Evolutionary conservation across 371 early-diverging fungal species (phyloP), one percentile per base, ranked within the genome.

Genomic region (Coemansia sp.): DNA sequence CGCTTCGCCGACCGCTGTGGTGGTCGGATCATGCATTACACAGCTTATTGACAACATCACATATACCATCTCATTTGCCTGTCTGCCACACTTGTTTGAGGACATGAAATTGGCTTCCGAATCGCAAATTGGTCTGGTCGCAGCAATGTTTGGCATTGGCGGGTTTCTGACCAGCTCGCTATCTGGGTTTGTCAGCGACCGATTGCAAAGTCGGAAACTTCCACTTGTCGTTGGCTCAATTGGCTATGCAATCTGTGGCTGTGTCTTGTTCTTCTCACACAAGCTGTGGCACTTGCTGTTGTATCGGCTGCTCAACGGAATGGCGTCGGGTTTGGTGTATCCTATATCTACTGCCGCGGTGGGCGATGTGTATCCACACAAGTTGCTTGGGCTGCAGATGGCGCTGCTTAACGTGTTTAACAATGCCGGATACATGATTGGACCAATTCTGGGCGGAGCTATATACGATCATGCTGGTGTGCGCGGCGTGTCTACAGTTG

Each of bases 71-170:
- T 71, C 76, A 5, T 63, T 71, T 64, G 76, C 76, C 5, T 67
- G 72, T 34, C 29, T 76, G 42, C 76, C 76, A 3, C 76, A 76
- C 22, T 2, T 76, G 27, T 76, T 71, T 53, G 76, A 76, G 37
- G 76, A 75, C 42, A 71, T 71, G 71, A 24, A 61, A 7, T 7
- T 75, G 27, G 76, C 76, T 3, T 71, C 71, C 0, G 68, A 75
- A 24, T 64, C 76, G 2, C 47, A 61, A 27, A 29, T 75, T 8
- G 76, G 76, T 1, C 21, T 75, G 40, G 64, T 60, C 0, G 40
- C 71, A 7, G 63, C 71, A 2, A 71, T 75, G 75, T 71, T 71
- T 71, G 75, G 71, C 0, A 21, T 71, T 2, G 75, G 75, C 14
- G 48, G 71, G 2, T 37, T 75, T 13, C 1, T 75, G n/a, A 75